Conservation (phyloP, 805 yeast species). For the Huiozyma naganishii region DNA sequence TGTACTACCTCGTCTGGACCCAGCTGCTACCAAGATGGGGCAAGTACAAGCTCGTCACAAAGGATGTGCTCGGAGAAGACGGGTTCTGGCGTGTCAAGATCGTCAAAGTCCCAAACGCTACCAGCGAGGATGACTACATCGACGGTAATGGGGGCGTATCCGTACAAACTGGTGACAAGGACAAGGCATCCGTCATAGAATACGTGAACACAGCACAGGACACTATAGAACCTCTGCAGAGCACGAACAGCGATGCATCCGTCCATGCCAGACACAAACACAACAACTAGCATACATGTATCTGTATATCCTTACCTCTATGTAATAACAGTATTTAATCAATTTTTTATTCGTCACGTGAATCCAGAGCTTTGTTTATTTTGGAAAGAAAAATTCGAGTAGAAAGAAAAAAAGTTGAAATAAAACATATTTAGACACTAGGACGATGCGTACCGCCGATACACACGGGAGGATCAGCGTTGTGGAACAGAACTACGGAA, state of each 20-base stretch:
- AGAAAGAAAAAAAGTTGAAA: too few relatives aligned
- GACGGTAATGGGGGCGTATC: neutral
- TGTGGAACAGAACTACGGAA: too few relatives aligned
- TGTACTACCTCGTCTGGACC: constrained; percentile 61
- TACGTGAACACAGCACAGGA: too few relatives aligned
- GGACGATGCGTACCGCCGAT: too few relatives aligned
- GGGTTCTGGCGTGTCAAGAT: constrained; percentile 65
- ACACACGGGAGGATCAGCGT: too few relatives aligned
- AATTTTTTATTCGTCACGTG: too few relatives aligned
- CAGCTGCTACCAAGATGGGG: constrained; percentile 44
- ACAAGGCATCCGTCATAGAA: constrained; percentile 1
- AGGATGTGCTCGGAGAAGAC: constrained; percentile 51
- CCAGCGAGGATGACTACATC: constrained; percentile 1
- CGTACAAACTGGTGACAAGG: constrained; percentile 1
- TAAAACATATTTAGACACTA: too few relatives aligned
- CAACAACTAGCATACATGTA: neutral
- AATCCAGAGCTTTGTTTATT: too few relatives aligned
- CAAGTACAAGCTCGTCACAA: constrained; percentile 40
- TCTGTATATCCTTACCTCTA: too few relatives aligned
- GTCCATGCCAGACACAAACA: neutral
- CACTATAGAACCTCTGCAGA: too few relatives aligned
- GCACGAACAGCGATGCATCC: neutral
- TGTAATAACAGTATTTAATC: too few relatives aligned
- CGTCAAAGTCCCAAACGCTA: constrained; percentile 17
- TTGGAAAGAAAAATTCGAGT: too few relatives aligned